Percentiles rank a stretch among this genome's conserved stretches.
phyloP scores from a whole-genome alignment of 768 basidiomycete species.

The Pisolithus microcarpus region DNA sequence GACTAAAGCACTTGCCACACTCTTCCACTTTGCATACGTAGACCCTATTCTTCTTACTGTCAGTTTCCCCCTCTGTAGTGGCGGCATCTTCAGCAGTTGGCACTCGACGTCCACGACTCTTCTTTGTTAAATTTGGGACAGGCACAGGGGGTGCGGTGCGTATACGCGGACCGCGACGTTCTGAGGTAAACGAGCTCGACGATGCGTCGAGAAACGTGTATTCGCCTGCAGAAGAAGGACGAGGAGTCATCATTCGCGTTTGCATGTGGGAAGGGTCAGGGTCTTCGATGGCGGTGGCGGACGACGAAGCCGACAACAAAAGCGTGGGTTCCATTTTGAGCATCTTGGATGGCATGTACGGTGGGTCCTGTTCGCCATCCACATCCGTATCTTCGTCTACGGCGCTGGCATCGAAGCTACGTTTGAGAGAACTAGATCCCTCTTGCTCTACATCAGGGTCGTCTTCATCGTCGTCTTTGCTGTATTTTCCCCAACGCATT shows the following conservation, averaged over 20 bases:
- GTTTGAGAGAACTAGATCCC: constrained; percentile 22
- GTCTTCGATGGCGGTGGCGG: constrained; percentile 25
- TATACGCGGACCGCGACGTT: constrained; percentile 41
- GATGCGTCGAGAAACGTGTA: constrained; percentile 30
- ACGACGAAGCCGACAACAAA: constrained; percentile 21
- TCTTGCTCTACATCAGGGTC: constrained; percentile 19
- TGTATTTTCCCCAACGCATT: constrained; percentile 28
- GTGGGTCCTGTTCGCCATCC: constrained; percentile 17
- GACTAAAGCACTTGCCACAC: constrained; percentile 67
- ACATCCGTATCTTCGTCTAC: constrained; percentile 30
- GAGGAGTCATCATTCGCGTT: constrained; percentile 3
- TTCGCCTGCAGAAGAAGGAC: constrained; percentile 26
- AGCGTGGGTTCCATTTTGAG: constrained; percentile 21
- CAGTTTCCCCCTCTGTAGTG: constrained; percentile 17
- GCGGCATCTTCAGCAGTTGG: constrained; percentile 40
- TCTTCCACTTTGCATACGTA: constrained; percentile 62
- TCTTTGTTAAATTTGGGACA: constrained; percentile 74
- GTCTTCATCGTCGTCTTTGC: constrained; percentile 26
- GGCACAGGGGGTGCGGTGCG: constrained; percentile 58
- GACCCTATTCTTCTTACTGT: constrained; percentile 29
- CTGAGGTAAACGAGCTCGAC: constrained; percentile 30
- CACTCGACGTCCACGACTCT: constrained; percentile 70
- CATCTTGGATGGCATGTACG: constrained; percentile 20
- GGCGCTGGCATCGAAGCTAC: constrained; percentile 28
- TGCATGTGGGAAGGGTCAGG: constrained; percentile 8